Evolutionary conservation across 345 rosid genomes (phyloP).

Genomic region (Arabis hirsuta): DNA sequence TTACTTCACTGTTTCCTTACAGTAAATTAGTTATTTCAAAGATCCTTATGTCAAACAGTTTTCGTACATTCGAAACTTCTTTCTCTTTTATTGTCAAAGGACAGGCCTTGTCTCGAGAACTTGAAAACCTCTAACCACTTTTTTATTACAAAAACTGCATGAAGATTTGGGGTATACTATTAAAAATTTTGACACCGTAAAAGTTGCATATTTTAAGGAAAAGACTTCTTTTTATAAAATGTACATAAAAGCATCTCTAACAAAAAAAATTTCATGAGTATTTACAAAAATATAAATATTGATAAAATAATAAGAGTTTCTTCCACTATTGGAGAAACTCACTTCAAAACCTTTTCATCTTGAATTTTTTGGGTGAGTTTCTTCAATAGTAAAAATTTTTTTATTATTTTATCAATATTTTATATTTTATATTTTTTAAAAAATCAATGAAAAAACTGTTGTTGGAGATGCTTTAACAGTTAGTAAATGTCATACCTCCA

Average conservation of each 20-base stretch:
- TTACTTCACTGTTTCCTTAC: conserved; percentile 17
- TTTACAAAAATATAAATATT: no score
- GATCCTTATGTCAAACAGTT: conserved; percentile 16
- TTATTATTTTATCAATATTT: no score
- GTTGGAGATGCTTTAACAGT: not conserved
- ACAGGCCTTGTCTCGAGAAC: not conserved
- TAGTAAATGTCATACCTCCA: conserved; percentile 11
- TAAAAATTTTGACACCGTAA: conserved; percentile 11
- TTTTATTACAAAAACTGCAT: not conserved
- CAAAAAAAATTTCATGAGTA: no score
- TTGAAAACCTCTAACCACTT: not conserved
- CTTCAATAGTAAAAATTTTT: no score
- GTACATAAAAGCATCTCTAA: not conserved
- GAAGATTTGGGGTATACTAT: not conserved
- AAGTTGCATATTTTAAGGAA: conserved; percentile 33
- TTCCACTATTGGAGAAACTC: no score
- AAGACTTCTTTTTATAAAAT: conserved; percentile 11
- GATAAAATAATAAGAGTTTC: no score
- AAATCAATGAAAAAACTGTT: no score
- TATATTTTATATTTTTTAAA: no score
- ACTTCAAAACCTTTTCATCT: no score
- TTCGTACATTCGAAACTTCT: conserved; percentile 26
- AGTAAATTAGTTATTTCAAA: conserved; percentile 11
- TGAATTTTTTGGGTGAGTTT: no score
- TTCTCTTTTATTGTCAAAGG: conserved; percentile 1